Percentiles rank a stretch among this genome's conserved stretches.
Evolutionary conservation across 2,329 filamentous ascomycete species (phyloP).

Genomic region (Calonectria leucothoes): DNA sequence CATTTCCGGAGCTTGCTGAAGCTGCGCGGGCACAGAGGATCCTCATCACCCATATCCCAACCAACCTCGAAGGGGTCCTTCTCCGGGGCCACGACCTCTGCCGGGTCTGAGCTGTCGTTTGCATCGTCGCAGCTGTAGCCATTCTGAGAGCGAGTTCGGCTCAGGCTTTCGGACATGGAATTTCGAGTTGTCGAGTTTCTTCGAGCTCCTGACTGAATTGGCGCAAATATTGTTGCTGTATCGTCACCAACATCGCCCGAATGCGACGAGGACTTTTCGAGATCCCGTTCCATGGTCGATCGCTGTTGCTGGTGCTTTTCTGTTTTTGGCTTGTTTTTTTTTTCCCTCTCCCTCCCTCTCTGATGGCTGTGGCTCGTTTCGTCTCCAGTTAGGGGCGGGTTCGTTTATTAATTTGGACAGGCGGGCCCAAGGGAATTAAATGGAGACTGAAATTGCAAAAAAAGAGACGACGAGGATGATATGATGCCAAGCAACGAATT

Average conservation of each 20-base stretch:
- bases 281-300: constrained; percentile 36
- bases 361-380: neutral
- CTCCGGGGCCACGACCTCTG: constrained; percentile 28
- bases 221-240: constrained; percentile 27
- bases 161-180: constrained; percentile 23
- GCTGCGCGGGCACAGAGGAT: constrained; percentile 80
- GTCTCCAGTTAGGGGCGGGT: neutral
- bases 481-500: neutral
- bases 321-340: neutral
- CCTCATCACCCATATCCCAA: constrained; percentile 78
- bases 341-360: neutral
- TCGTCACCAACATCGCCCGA: constrained; percentile 15
- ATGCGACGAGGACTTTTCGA: constrained; percentile 39
- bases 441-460: neutral
- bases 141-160: constrained; percentile 54
- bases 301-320: neutral
- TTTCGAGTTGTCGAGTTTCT: constrained; percentile 18
- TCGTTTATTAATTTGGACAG: constrained; percentile 4
- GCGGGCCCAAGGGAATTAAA: constrained; percentile 8
- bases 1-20: constrained; percentile 77
- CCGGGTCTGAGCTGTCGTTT: constrained; percentile 18
- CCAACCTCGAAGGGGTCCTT: constrained; percentile 73
- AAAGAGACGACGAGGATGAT: neutral
- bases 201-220: constrained; percentile 20
- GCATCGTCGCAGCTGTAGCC: constrained; percentile 56